phyloP scores from a whole-genome alignment of 495 filamentous ascomycete species.

The Hyaloscypha variabilis region DNA sequence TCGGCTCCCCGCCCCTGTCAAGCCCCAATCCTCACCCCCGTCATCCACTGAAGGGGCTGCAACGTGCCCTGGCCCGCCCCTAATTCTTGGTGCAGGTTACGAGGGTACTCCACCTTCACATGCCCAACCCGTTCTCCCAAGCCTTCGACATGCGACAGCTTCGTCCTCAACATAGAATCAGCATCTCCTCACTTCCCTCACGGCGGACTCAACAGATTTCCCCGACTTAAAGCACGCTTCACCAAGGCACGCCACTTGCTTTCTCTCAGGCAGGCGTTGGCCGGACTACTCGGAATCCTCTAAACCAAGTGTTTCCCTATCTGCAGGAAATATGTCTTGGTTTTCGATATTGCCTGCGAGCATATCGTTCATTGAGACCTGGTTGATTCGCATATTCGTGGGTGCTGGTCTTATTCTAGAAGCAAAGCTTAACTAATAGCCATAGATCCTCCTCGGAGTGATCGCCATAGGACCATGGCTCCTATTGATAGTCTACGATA shows the following conservation, averaged over 20 bases:
- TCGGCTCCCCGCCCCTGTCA: not conserved
- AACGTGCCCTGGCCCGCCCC: not conserved
- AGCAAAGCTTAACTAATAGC: constrained; percentile 1
- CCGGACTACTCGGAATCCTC: constrained; percentile 17
- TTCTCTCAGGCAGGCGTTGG: not conserved
- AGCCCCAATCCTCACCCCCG: not conserved
- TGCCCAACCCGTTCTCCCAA: not conserved
- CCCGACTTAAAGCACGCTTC: not conserved
- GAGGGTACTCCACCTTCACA: not conserved
- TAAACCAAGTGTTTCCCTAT: not conserved
- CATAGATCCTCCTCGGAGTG: constrained; percentile 64
- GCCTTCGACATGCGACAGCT: constrained; percentile 18
- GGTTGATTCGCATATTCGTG: constrained; percentile 68
- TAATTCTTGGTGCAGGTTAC: not conserved
- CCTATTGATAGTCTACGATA: constrained; percentile 66
- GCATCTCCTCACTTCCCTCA: not conserved
- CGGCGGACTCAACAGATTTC: not conserved
- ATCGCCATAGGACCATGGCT: constrained; percentile 70
- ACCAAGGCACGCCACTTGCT: not conserved
- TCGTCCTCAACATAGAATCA: constrained; percentile 5
- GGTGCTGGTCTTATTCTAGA: constrained; percentile 25
- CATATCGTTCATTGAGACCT: constrained; percentile 61
- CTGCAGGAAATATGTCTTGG: constrained; percentile 54
- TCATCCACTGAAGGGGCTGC: not conserved
- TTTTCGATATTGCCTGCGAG: constrained; percentile 65